Base-by-base conservation (phyloP, 108 stramenopile genomes). In the Schizochytrium sp. region DNA sequence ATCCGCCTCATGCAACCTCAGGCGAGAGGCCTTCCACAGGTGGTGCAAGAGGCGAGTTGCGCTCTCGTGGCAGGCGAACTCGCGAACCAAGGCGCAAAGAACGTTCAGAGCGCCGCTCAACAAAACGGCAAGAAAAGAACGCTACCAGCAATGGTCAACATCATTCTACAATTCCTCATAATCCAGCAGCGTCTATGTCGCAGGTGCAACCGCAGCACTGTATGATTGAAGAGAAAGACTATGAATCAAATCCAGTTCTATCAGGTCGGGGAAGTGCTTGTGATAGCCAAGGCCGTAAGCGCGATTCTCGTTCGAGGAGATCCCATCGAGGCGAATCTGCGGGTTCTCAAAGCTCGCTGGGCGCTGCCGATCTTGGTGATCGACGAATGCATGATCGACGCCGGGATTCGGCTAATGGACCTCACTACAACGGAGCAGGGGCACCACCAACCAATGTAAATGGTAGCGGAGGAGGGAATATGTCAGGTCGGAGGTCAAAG, bases 301-400 rank as follows among this genome's bases (percentile, higher is more conserved):
- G 64, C 64, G 64, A 69, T 69, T 69, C 64, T 38, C 64, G 64
- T 7, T 69, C 64, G 28, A 38, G 64, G 44, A 12, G 64, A 8
- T 69, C 64, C 42, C 64, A 69, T 15, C 64, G 64, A 8, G 64
- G 64, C 64, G 64, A 69, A 44, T 69, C 64, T 15, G 64, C 64
- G 28, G 64, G 64, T 15, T 69, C 64, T 38, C 64, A 69, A 69
- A 15, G 64, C 28, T 69, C 64, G 42, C 42, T 69, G 12, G 64
- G 64, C 10, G 12, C 5, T 8, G 64, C 40, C 28, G 28, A 28
- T 28, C 28, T 28, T 28, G 40, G 40, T 69, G 64, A 69, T 7
- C 64, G 64, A 8, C 64, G 64, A 10, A 7, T 44, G 64, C 64
- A 69, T 15, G 64, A 69, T 12, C 64, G 64, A 38, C 40, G 64